Evolutionary conservation across 805 yeast species (phyloP), one percentile per base, ranked within the genome.

Genomic region (Wickerhamomyces silvicola): DNA sequence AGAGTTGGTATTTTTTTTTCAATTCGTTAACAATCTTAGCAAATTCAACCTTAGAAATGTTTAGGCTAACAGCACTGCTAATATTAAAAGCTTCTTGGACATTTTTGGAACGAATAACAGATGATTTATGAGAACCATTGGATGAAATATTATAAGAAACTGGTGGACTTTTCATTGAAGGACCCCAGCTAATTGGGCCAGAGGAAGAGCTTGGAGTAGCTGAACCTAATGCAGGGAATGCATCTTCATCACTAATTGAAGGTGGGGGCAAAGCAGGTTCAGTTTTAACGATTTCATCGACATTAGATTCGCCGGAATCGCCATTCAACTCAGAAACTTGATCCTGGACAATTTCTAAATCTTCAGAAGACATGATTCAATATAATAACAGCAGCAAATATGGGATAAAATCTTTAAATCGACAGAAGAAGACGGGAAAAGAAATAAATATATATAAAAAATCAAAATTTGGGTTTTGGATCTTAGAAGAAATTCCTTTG

Each of bases 11-110:
- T 22, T 65, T 58, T 37, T 74, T 60, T 59, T 80, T 81, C 48
- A 84, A 71, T 29, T 71, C 61, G 30, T 72, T 66, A 41, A 86
- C 63, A 40, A 84, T 71, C 51, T 78, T 78, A 47, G 78, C 68
- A 39, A 83, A 74, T 45, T 82, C 92, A 15, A 76, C 66, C 46
- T 78, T 77, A 28, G 71, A 57, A 18, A 80, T 68, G 33, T 72
- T 68, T 51, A 77, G 57, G 54, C 83, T 90, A 41, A 80, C 79
- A 33, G 75, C 78, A 35, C 73, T 70, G 47, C 74, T 79, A 48
- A 88, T 70, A 30, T 84, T 71, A 52, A 88, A 84, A 7, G 87
- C 82, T 48, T 83, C 87, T 54, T 86, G 90, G 36, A 84, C 66
- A 33, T 72, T 70, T 15, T 75, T 64, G 9, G 85, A 69, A 43